A percentile compares a stretch with the other conserved stretches of the same genome.
Evolutionary conservation across 2,329 filamentous ascomycete species (phyloP).

Genomic region (Ceratocystis colombiana): DNA sequence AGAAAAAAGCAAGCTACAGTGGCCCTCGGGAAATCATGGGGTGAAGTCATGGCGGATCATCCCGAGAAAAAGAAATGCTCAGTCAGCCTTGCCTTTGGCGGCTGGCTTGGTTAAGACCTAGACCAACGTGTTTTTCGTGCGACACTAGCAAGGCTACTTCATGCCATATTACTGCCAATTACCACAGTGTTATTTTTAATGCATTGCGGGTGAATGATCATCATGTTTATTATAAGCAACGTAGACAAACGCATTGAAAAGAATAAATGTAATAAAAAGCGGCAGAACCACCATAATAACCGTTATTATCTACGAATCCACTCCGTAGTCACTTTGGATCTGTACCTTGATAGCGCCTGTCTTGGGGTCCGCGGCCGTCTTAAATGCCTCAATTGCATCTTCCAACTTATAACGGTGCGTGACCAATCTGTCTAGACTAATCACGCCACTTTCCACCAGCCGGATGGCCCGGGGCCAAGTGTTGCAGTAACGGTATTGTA

Average conservation of each 20-base stretch:
- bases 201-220: background rate
- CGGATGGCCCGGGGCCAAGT: conserved; percentile 92
- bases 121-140: background rate
- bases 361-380: conserved; percentile 76
- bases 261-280: background rate
- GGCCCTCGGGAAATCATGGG: conserved; percentile 21
- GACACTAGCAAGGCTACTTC: background rate
- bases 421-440: conserved; percentile 71
- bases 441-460: conserved; percentile 70
- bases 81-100: background rate
- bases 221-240: background rate
- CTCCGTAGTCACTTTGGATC: conserved; percentile 55
- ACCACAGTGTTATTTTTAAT: background rate
- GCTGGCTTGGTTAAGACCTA: background rate
- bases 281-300: background rate
- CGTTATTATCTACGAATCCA: conserved; percentile 16
- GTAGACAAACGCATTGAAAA: background rate
- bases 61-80: conserved; percentile 2
- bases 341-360: conserved; percentile 96
- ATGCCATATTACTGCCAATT: background rate
- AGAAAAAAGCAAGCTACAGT: background rate
- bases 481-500: conserved; percentile 94
- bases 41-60: conserved; percentile 19
- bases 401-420: conserved; percentile 81
- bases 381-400: conserved; percentile 80